Base-by-base conservation (phyloP, 371 early-diverging fungal species). In the Mucor racemosus region DNA sequence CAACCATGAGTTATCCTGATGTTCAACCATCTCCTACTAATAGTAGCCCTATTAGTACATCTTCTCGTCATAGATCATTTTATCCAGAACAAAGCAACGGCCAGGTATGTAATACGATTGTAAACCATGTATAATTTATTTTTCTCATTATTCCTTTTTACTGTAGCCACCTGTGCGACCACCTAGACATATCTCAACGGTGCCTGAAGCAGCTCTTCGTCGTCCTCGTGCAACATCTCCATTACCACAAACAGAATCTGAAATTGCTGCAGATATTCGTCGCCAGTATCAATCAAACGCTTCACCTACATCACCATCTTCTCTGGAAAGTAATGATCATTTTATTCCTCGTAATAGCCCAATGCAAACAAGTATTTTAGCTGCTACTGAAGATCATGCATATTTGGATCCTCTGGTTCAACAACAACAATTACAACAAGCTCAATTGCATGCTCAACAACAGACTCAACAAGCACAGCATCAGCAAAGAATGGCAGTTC, bases 171-270 rank as follows among this genome's bases (percentile, higher is more conserved):
- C 72, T 58, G 65, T 35, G 41, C 66, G 77, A 67, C 81, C 79
- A 42, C 79, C 78, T 14, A 67, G 84, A 17, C 81, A 81, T 57
- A 77, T 74, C 15, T 80, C 81, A 9, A 69, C 78, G 35, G 76
- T 84, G 1, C 81, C 84, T 19, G 76, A 79, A 56, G 84, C 81
- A 11, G 84, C 78, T 6, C 70, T 79, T 38, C 71, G 80, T 34
- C 78, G 84, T n/a, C 81, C 79, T 35, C 69, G 80, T 9, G 74
- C 80, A n/a, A 69, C 84, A 3, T 64, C 76, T 53, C 84, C 81
- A 15, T 60, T 77, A 36, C 67, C 75, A 19, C 63, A 73, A 54
- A 36, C 67, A 21, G 76, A 79, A 64, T 44, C 71, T 40, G 78
- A 80, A 15, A 69, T 67, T 0, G 68, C 44, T 34, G 56, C 57